Evolutionary conservation across 768 basidiomycete genomes (phyloP).

Genomic region (Dioszegia hungarica): DNA sequence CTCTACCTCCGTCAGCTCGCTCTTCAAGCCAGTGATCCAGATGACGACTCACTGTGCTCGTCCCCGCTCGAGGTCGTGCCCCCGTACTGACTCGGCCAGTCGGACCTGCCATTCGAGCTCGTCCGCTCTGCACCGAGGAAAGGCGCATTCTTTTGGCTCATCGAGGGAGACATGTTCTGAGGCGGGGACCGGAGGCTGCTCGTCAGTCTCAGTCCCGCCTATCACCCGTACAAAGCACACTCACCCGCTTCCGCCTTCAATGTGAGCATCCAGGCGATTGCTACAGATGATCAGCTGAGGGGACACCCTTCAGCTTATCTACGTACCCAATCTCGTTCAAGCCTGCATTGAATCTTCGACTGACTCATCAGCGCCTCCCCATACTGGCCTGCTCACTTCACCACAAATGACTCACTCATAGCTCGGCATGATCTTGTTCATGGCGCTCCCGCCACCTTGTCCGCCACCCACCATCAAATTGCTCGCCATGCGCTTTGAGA

Average conservation of each 20-base stretch:
- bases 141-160: background rate
- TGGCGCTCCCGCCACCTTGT: background rate
- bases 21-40: too few relatives aligned
- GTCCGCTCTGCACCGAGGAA: background rate
- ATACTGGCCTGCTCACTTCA: background rate
- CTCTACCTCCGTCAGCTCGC: background rate
- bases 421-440: constrained; percentile 15
- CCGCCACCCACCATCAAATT: constrained; percentile 7
- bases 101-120: background rate
- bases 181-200: constrained; percentile 1
- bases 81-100: background rate
- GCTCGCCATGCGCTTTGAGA: constrained; percentile 13
- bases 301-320: background rate
- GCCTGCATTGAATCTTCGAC: constrained; percentile 12
- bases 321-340: constrained; percentile 15
- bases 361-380: background rate
- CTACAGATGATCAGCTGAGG: background rate
- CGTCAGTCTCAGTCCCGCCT: background rate
- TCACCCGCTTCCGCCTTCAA: constrained; percentile 6
- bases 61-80: background rate
- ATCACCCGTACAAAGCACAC: background rate
- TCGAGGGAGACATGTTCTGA: background rate
- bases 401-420: constrained; percentile 23
- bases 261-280: background rate
- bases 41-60: background rate